phyloP scores from a whole-genome alignment of 2,329 filamentous ascomycete species.

The Xylaria sp. region DNA sequence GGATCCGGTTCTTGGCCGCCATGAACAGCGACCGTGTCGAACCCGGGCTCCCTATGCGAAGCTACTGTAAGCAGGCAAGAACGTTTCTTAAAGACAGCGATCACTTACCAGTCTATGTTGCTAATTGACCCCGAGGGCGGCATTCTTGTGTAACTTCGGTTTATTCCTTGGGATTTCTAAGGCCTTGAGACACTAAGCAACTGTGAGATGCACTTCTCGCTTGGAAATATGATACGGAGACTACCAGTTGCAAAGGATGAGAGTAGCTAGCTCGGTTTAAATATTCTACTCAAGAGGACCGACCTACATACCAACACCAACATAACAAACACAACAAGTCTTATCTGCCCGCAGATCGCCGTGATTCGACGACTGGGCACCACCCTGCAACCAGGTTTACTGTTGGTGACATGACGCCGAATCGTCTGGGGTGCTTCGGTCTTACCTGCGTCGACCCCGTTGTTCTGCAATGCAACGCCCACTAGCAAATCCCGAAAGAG shows the following conservation, averaged over 20 bases:
- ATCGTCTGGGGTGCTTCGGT: conserved; percentile 35
- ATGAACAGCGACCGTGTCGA: conserved; percentile 48
- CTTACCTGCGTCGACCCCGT: conserved; percentile 36
- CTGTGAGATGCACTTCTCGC: conserved; percentile 8
- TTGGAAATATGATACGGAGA: conserved; percentile 11
- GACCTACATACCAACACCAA: conserved; percentile 14
- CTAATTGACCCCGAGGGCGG: conserved; percentile 50
- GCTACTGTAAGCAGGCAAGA: conserved; percentile 34
- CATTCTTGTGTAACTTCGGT: conserved; percentile 40
- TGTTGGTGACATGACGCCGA: conserved; percentile 27
- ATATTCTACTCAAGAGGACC: conserved; percentile 4
- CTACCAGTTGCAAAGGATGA: neutral
- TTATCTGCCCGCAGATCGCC: conserved; percentile 27
- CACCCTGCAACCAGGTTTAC: conserved; percentile 17
- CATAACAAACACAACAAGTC: neutral
- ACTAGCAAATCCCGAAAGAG: conserved; percentile 40
- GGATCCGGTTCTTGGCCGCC: conserved; percentile 51
- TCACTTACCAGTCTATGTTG: conserved; percentile 49
- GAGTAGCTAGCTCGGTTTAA: conserved; percentile 14
- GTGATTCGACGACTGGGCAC: conserved; percentile 21
- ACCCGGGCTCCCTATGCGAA: conserved; percentile 45
- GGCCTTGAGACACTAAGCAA: conserved; percentile 1
- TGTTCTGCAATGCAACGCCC: conserved; percentile 40
- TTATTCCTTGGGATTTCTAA: neutral
- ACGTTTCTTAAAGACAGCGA: conserved; percentile 12